Percentiles rank a stretch among this genome's conserved stretches.
Conservation (phyloP, 2,329 filamentous ascomycete genomes). For the Didymella lethalis region DNA sequence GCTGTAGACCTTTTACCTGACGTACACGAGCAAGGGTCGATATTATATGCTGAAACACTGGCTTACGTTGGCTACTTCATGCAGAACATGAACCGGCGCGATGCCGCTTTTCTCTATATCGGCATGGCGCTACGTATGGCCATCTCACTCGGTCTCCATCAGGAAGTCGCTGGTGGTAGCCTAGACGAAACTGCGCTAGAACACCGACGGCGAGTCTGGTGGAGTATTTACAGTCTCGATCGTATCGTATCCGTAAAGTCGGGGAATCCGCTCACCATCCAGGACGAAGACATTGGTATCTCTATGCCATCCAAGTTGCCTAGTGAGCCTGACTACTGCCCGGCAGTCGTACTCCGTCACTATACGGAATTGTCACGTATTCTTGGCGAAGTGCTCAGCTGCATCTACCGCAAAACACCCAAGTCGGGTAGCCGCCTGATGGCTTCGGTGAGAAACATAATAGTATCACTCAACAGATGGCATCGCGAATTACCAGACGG, state of each 20-base stretch:
- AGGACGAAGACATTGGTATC: conserved; percentile 16
- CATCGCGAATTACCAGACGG: conserved; percentile 12
- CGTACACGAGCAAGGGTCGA: conserved; percentile 10
- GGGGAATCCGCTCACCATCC: conserved; percentile 13
- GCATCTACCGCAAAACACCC: conserved; percentile 10
- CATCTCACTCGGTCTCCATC: conserved; percentile 11
- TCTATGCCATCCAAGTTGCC: conserved; percentile 9
- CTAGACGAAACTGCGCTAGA: conserved; percentile 6
- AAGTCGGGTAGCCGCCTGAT: conserved; percentile 12
- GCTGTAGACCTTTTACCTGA: conserved; percentile 12
- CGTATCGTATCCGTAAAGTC: conserved; percentile 14
- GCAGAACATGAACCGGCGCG: conserved; percentile 16
- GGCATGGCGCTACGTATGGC: conserved; percentile 13
- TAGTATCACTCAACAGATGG: conserved; percentile 14
- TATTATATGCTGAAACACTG: conserved; percentile 9
- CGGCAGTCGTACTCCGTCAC: conserved; percentile 12
- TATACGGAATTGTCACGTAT: conserved; percentile 13
- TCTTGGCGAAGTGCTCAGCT: conserved; percentile 10
- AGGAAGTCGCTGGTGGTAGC: conserved; percentile 1
- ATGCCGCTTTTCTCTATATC: conserved; percentile 14
- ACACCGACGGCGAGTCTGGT: conserved; percentile 12
- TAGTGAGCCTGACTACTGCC: conserved; percentile 13
- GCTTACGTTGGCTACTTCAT: conserved; percentile 16
- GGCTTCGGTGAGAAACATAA: conserved; percentile 11
- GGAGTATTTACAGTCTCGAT: conserved; percentile 15